These are phyloP conservation scores for Cercospora beticola DNA, from an alignment of 2,329 filamentous ascomycete genomes.

Conservation along the genomic window DNA sequence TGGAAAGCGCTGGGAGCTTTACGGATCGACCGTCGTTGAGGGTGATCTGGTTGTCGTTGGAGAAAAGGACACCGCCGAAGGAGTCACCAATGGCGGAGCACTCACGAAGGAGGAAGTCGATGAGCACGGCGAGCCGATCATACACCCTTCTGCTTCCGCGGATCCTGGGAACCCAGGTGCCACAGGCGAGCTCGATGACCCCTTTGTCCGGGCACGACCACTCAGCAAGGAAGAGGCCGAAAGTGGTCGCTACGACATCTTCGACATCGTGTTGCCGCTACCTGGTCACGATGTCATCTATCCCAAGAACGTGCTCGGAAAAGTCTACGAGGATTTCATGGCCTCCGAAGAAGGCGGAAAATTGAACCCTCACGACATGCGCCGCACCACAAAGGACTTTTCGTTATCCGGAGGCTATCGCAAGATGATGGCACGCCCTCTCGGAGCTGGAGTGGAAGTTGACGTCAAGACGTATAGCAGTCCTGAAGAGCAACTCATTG, in stretches of 20 bases:
- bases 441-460: constrained; percentile 55
- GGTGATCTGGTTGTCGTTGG: constrained; percentile 78
- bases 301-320: constrained; percentile 77
- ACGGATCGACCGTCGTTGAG: constrained; percentile 71
- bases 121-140: constrained; percentile 65
- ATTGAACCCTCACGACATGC: constrained; percentile 84
- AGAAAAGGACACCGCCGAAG: constrained; percentile 54
- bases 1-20: constrained; percentile 74
- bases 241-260: constrained; percentile 74
- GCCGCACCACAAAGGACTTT: constrained; percentile 79
- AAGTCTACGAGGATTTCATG: constrained; percentile 88
- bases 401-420: constrained; percentile 87
- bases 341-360: constrained; percentile 70
- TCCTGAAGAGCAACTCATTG: constrained; percentile 78
- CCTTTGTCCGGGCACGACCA: constrained; percentile 68
- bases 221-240: constrained; percentile 75
- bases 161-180: constrained; percentile 14
- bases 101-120: constrained; percentile 48
- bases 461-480: constrained; percentile 69
- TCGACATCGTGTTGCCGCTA: constrained; percentile 86
- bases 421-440: constrained; percentile 72
- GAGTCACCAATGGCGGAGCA: constrained; percentile 36
- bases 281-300: constrained; percentile 90
- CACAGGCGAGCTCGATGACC: constrained; percentile 55
- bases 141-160: constrained; percentile 52